phyloP scores from a whole-genome alignment of 495 filamentous ascomycete species.

The Neurospora sp. region DNA sequence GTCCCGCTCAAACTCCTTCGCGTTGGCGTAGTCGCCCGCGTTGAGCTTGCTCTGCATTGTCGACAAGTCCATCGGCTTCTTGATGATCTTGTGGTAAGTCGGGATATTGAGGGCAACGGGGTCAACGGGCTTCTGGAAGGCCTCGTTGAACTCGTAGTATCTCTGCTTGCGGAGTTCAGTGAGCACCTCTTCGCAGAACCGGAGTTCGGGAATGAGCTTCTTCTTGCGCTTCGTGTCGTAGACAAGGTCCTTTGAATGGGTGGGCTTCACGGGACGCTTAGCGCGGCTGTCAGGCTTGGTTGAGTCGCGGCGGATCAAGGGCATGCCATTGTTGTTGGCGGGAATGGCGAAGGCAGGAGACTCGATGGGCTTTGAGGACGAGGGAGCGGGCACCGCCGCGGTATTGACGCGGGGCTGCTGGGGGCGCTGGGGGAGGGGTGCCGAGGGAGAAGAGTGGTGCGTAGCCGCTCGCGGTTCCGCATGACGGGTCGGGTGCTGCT shows the following conservation, averaged over 20 bases:
- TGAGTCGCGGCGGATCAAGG: slow-evolving; percentile 84
- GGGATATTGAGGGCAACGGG: slow-evolving; percentile 93
- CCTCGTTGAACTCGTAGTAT: slow-evolving; percentile 49
- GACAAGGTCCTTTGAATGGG: slow-evolving; percentile 74
- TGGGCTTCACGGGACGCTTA: slow-evolving; percentile 89
- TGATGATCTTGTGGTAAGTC: slow-evolving; percentile 83
- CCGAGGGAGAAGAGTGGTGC: slow-evolving; percentile 36
- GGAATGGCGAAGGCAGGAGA: slow-evolving; percentile 69
- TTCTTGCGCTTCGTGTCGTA: slow-evolving; percentile 83
- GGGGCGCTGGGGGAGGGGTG: slow-evolving; percentile 15
- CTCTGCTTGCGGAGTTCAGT: slow-evolving; percentile 69
- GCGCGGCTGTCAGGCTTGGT: slow-evolving; percentile 64
- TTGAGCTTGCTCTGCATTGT: slow-evolving; percentile 69
- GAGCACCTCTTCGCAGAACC: slow-evolving; percentile 77
- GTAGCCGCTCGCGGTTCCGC: slow-evolving; percentile 29
- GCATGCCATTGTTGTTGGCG: slow-evolving; percentile 60
- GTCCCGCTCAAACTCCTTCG: slow-evolving; percentile 79
- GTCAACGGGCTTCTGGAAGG: slow-evolving; percentile 78
- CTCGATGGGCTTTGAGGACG: slow-evolving; percentile 23
- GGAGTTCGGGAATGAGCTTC: slow-evolving; percentile 80
- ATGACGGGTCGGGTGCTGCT: slow-evolving; percentile 40
- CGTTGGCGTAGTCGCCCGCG: slow-evolving; percentile 68
- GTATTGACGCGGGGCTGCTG: slow-evolving; percentile 14
- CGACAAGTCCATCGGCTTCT: slow-evolving; percentile 87
- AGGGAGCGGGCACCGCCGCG: slow-evolving; percentile 6